These are phyloP conservation scores for Auricularia auricula-judae DNA, from an alignment of 768 basidiomycete genomes.

Conservation along the genomic window DNA sequence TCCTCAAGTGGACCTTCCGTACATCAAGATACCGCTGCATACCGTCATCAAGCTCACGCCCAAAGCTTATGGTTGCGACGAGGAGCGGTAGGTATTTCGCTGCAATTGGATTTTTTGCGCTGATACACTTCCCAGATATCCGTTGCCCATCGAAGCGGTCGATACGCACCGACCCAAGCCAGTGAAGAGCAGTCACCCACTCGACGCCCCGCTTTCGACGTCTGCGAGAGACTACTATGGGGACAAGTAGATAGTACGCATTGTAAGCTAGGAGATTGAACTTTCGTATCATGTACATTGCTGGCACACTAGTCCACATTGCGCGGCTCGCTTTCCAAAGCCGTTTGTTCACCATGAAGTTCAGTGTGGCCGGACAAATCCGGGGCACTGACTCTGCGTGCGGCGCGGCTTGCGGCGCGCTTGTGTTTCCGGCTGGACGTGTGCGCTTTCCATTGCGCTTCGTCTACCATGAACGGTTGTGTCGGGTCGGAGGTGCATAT, in stretches of 20 bases:
- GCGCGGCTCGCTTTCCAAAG: neutral
- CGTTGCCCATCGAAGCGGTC: conserved; percentile 84
- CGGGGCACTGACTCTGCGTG: neutral
- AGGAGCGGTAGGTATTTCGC: conserved; percentile 54
- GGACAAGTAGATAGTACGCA: neutral
- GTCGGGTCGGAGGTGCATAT: conserved; percentile 48
- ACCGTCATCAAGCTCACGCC: conserved; percentile 98
- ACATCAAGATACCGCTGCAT: conserved; percentile 94
- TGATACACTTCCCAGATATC: conserved; percentile 41
- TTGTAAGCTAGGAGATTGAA: neutral
- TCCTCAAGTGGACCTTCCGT: conserved; percentile 87
- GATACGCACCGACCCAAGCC: conserved; percentile 79
- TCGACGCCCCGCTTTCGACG: conserved; percentile 12
- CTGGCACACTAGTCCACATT: neutral
- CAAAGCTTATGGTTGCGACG: conserved; percentile 97
- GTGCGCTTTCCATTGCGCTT: conserved; percentile 47
- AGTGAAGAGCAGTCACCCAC: conserved; percentile 7
- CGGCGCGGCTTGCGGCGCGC: conserved; percentile 9
- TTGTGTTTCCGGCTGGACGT: conserved; percentile 44
- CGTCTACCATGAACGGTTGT: conserved; percentile 56
- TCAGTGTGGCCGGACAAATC: too few relatives aligned
- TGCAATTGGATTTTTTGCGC: too few relatives aligned
- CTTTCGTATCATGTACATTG: neutral
- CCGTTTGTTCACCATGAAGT: too few relatives aligned
- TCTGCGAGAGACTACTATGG: conserved; percentile 27